Evolutionary conservation across 2,329 filamentous ascomycete species (phyloP), one percentile per base, ranked within the genome.

Genomic region (Botryotinia calthae): DNA sequence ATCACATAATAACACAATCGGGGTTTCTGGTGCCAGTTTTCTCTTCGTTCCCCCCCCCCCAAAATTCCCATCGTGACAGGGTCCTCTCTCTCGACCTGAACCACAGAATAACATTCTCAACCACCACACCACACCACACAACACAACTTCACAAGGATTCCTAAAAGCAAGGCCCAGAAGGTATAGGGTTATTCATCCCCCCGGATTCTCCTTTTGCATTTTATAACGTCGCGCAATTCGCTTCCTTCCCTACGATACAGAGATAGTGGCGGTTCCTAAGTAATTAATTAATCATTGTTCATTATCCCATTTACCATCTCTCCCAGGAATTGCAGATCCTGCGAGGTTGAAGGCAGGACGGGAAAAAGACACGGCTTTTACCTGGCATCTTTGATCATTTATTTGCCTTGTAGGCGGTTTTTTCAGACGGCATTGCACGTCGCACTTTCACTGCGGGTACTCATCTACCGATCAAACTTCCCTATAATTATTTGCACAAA

Each of bases 351-450:
- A 72, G 61, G 59, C 72, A 72, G 59, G 68, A 76, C 76, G 76
- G 68, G 65, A 1, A 9, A 56, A 54, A 56, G 62, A 40, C 70
- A 67, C 61, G 37, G 28, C 62, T 72, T 67, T 71, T 28, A 56
- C 51, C n/a, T 56, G n/a, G 16, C 51, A 56, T 28, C 51, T 56
- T 72, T 70, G 25, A 44, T 25, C 58, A 25, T 74, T 62, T 37
- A 74, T 54, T 65, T 65, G 42, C 28, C 72, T 62, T 71, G 70
- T 34, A 73, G 69, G 71, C 72, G 70, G 70, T 67, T 48, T 73
- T 74, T 76, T 75, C 72, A 74, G 70, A 75, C 74, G 61, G 74
- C 70, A 65, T 73, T 70, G 61, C 48, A 66, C 69, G 74, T 76
- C 74, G 72, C 75, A 77, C 73, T 70, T 74, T 72, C 56, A 40